Base-by-base conservation (phyloP, 257 asterid species). In the Leonotis leonurus region DNA sequence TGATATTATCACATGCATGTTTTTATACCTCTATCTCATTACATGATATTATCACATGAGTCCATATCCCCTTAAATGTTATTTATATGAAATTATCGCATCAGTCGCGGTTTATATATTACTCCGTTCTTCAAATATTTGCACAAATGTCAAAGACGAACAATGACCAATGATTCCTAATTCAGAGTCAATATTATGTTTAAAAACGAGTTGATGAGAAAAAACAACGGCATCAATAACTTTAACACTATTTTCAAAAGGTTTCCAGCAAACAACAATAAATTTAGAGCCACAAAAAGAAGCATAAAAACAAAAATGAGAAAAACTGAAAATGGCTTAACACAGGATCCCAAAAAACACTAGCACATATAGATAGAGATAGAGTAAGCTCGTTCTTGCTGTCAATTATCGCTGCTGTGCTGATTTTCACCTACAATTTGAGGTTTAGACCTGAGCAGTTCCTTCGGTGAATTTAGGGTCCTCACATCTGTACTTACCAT, bases 401-500 rank as follows among this genome's bases (percentile, higher is more conserved):
- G 60, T 64, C 55, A 65, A 48, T 46, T 71, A 55, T 49, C 27
- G 49, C 45, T 25, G 70, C 68, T 46, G 35, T 5, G 6, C 37
- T 32, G n/a, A n/a, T 32, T n/a, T 53, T 43, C 49, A 29, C 56
- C 71, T n/a, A 66, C 57, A 41, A 11, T 45, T 30, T 56, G 26
- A 39, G 62, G 64, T 49, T 37, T 79, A 88, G 65, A 91, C 93
- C 73, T 83, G 98, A 29, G 97, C 97, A 63, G 97, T 88, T 70
- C 98, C 98, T 72, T 92, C 81, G 1, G 98, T 92, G 74, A 92
- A 92, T 75, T 92, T 88, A 39, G 98, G 98, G 59, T 92, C 97
- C 88, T 88, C 97, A 49, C 98, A 92, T 79, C 95, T 83, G 87
- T 92, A 92, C 80, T 73, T 84, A 12, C 98, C 98, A 65, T 88